Evolutionary conservation across 2,329 filamentous ascomycete genomes (phyloP).

Genomic region (Cryphonectria carpinicola): DNA sequence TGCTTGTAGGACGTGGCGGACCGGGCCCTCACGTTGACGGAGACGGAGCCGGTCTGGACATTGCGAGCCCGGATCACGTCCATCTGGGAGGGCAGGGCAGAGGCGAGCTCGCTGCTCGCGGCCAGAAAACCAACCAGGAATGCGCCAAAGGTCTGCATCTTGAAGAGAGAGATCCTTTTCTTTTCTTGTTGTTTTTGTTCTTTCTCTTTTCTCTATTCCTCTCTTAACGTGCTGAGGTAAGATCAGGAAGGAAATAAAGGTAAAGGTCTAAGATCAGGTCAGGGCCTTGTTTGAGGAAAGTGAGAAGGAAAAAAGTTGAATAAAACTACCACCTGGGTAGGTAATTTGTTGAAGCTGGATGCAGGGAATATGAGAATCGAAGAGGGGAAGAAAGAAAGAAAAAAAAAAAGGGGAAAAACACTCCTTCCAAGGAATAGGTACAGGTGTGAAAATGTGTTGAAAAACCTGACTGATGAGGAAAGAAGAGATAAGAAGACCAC

Average conservation of each 20-base stretch:
- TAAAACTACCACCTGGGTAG: slow-evolving; percentile 27
- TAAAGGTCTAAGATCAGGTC: background rate
- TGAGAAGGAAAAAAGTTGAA: background rate
- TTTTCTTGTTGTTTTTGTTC: background rate
- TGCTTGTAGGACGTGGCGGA: slow-evolving; percentile 27
- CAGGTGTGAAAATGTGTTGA: background rate
- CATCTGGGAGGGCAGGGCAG: slow-evolving; percentile 27
- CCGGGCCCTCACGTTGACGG: slow-evolving; percentile 27
- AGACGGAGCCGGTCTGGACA: slow-evolving; percentile 13
- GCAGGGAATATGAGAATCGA: slow-evolving; percentile 6
- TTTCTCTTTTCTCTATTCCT: background rate
- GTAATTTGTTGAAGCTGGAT: slow-evolving; percentile 2
- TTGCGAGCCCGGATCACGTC: slow-evolving; percentile 16
- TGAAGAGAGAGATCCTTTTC: slow-evolving; percentile 17
- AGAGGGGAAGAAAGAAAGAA: too few species aligned
- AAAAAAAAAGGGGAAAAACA: background rate
- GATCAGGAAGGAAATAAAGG: background rate
- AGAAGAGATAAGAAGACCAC: background rate
- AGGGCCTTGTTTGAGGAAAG: background rate
- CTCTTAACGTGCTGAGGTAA: background rate
- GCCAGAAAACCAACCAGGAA: slow-evolving; percentile 27
- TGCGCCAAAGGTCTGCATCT: slow-evolving; percentile 29
- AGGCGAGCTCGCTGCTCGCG: slow-evolving; percentile 29
- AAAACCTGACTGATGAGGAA: slow-evolving; percentile 12
- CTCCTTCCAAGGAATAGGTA: background rate